Evolutionary conservation across 139 green algal genomes (phyloP), one percentile per base, ranked within the genome.

Genomic region (Tetradesmus obliquus): DNA sequence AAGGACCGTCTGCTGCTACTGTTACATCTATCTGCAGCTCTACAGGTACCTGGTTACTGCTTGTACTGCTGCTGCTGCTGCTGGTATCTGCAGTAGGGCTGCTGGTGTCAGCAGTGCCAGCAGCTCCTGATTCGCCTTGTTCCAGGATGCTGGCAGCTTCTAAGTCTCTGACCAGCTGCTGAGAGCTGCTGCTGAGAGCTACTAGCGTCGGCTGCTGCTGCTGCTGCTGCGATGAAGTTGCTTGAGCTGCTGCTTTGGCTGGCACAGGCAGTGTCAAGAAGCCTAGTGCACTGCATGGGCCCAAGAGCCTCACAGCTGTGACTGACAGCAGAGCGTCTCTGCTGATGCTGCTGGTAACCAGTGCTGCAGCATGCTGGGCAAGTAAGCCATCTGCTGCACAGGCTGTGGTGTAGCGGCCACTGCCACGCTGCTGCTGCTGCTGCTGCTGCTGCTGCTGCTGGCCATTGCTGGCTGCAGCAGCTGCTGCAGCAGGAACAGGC

Each of bases 401-500:
- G n/a, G 76, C 76, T 82, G 24, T 51, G 24, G 76, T 76, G 66
- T 76, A 76, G 66, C 66, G n/a, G 66, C 66, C 66, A 13, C 15
- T 76, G 66, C 66, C 66, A 76, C 66, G 15, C n/a, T 82, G 76
- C 72, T 13, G 32, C 32, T 45, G 22, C 24, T 82, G 76, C 72
- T 13, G 76, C 72, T 13, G 22, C 24, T 51, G 76, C 76, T 82
- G 76, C 76, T 82, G 76, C 76, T 51, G 76, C 24, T 82, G 76
- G 17, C 60, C 60, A 20, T 19, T 82, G 8, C n/a, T 82, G 76
- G 24, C 76, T 81, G 20, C 72, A 51, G 24, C n/a, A 82, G 76
- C 76, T 82, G 76, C 76, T 51, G 24, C 76, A 82, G 76, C 66
- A 76, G 66, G 15, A 76, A 76, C 66, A 76, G 66, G 66, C 66